Percentiles rank a stretch among this genome's conserved stretches.
phyloP scores from a whole-genome alignment of 495 filamentous ascomycete species.

The Xylaria bambusicola region DNA sequence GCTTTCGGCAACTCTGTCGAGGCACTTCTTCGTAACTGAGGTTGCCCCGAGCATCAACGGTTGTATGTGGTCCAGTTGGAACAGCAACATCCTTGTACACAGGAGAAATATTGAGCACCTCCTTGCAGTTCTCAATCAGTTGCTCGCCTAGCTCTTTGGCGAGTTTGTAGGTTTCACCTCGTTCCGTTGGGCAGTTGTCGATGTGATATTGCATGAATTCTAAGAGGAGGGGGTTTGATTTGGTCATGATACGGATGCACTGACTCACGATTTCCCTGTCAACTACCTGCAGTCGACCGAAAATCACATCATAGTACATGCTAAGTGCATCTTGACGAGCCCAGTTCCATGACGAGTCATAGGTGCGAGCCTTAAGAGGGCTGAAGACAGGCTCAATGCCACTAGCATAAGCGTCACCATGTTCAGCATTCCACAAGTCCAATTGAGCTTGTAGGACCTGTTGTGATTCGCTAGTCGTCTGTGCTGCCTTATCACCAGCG shows the following conservation, averaged over 20 bases:
- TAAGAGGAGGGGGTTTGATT: slow-evolving; percentile 89
- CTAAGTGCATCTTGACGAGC: slow-evolving; percentile 92
- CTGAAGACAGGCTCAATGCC: slow-evolving; percentile 96
- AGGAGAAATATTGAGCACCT: slow-evolving; percentile 77
- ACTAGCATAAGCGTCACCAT: slow-evolving; percentile 91
- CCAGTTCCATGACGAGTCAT: slow-evolving; percentile 99
- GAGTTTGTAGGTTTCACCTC: slow-evolving; percentile 94
- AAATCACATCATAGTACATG: slow-evolving; percentile 99
- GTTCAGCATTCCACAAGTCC: slow-evolving; percentile 92
- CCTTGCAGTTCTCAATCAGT: slow-evolving; percentile 96
- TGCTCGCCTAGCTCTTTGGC: slow-evolving; percentile 94
- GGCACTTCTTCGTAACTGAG: slow-evolving; percentile 86
- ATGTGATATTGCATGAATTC: slow-evolving; percentile 99
- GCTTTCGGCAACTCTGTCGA: slow-evolving; percentile 87
- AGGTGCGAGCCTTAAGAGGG: slow-evolving; percentile 88
- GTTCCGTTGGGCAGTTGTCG: slow-evolving; percentile 95
- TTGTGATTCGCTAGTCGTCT: slow-evolving; percentile 79
- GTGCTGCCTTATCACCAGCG: slow-evolving; percentile 89
- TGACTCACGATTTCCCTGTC: slow-evolving; percentile 98
- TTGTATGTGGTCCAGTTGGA: slow-evolving; percentile 89
- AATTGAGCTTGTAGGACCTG: slow-evolving; percentile 86
- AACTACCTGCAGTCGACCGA: slow-evolving; percentile 86
- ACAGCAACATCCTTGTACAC: slow-evolving; percentile 94
- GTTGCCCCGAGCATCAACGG: slow-evolving; percentile 85
- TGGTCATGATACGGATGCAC: slow-evolving; percentile 99